Evolutionary conservation across 495 filamentous ascomycete species (phyloP), one percentile per base, ranked within the genome.

Genomic region (Melanomma pulvis-pyrius): DNA sequence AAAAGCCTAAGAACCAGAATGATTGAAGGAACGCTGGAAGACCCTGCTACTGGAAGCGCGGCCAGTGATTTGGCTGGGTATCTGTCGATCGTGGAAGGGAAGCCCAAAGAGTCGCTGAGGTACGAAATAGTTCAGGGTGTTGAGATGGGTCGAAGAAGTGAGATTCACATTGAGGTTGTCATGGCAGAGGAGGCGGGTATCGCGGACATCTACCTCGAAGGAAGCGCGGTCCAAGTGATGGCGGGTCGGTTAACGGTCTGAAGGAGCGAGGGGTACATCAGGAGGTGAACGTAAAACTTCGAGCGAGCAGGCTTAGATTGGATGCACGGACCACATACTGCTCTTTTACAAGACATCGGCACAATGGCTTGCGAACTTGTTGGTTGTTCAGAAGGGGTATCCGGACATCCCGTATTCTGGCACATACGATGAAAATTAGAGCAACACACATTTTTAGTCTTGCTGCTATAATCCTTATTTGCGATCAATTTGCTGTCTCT

Each of bases 91-190:
- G 76, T 71, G 75, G 65, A 74, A 32, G 74, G 75, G 0, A 61
- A 69, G 47, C 51, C 69, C 54, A 69, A 69, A 29, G 70, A 75
- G n/a, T 61, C 65, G 24, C 69, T 73, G 47, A 75, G 70, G 65
- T 88, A 83, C 69, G 76, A 76, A 49, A 71, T 92, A 57, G 83
- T 83, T 67, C 90, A 93, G 77, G 90, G 90, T 0, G 86, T 92
- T 13, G 90, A 93, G 78, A 93, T 92, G 87, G 89, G 87, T 0
- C 77, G 89, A 61, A 77, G 76, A 68, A 92, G 89, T 78, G 82
- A 83, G 49, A 86, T 87, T 65, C 76, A 76, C 3, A 74, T 83
- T 41, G 78, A 74, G 30, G 81, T 83, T 17, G 59, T 60, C 26
- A 44, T 53, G 75, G 61, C 19, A 69, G 79, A 68, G 72, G 70